These are phyloP conservation scores for Leccinum rimulosum DNA, from an alignment of 768 basidiomycete species.

Conservation along the genomic window DNA sequence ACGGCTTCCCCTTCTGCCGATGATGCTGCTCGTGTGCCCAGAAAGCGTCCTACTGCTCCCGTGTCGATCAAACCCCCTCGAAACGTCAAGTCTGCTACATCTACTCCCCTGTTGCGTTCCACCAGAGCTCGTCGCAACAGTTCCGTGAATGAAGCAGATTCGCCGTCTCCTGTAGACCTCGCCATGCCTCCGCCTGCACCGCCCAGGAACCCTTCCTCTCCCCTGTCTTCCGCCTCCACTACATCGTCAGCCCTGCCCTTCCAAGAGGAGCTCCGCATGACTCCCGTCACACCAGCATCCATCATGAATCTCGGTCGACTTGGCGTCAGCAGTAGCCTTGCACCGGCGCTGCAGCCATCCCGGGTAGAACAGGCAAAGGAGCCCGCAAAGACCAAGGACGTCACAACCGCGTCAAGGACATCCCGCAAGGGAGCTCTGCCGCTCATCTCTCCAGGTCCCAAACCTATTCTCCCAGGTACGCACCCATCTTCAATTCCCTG, in stretches of 20 bases:
- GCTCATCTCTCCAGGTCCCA: slow-evolving; percentile 55
- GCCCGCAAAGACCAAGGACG: slow-evolving; percentile 29
- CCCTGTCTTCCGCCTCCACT: slow-evolving; percentile 9
- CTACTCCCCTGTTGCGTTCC: slow-evolving; percentile 55
- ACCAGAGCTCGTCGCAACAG: slow-evolving; percentile 43
- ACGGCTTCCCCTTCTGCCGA: slow-evolving; percentile 56
- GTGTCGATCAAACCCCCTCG: slow-evolving; percentile 25
- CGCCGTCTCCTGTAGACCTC: slow-evolving; percentile 85
- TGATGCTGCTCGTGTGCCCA: slow-evolving; percentile 43
- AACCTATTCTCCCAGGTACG: slow-evolving; percentile 72
- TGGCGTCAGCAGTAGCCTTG: slow-evolving; percentile 47
- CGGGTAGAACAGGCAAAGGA: slow-evolving; percentile 29
- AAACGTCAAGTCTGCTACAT: slow-evolving; percentile 49
- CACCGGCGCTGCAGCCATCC: slow-evolving; percentile 28
- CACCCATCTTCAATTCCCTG: neutral
- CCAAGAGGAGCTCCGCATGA: slow-evolving; percentile 37
- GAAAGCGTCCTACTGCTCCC: slow-evolving; percentile 46
- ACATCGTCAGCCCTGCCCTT: slow-evolving; percentile 5
- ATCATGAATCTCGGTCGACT: slow-evolving; percentile 85
- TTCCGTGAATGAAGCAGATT: slow-evolving; percentile 47
- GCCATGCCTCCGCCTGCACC: slow-evolving; percentile 85
- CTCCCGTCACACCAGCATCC: slow-evolving; percentile 86
- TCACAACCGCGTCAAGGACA: slow-evolving; percentile 17
- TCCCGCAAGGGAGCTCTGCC: slow-evolving; percentile 30
- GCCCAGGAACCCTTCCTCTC: slow-evolving; percentile 30